A percentile compares a stretch with the other conserved stretches of the same genome.
phyloP scores from a whole-genome alignment of 2,329 filamentous ascomycete genomes.

The Ceratocystis destructans region DNA sequence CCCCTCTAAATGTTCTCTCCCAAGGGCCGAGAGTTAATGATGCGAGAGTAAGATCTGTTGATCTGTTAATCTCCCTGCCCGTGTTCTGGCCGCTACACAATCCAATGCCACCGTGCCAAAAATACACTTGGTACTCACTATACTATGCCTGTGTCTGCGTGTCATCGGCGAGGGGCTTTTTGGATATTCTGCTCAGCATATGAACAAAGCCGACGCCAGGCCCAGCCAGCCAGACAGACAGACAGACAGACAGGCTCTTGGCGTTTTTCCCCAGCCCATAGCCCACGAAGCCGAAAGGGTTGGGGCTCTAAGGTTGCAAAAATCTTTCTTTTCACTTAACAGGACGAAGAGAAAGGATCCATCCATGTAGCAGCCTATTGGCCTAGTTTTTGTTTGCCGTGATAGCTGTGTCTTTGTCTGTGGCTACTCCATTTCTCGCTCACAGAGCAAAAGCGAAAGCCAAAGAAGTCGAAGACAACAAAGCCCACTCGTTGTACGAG shows the following conservation, averaged over 20 bases:
- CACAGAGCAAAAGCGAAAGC: background rate
- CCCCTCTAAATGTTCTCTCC: background rate
- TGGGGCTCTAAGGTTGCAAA: no score
- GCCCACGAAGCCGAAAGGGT: no score
- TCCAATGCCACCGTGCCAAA: background rate
- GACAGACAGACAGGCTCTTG: no score
- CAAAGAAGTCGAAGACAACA: background rate
- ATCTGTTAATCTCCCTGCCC: background rate
- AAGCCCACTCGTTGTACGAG: background rate
- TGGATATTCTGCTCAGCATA: background rate
- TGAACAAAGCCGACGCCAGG: no score
- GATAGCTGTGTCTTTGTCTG: no score
- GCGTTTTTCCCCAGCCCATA: no score
- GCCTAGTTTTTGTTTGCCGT: no score
- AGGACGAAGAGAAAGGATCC: no score
- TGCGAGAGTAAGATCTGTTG: constrained; percentile 3
- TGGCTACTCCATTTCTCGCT: no score
- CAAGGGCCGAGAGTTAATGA: background rate
- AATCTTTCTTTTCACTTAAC: no score
- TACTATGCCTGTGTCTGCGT: background rate
- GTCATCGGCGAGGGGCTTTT: background rate
- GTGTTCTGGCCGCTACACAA: background rate
- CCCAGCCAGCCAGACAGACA: no score
- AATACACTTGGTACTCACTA: background rate
- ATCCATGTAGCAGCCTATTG: no score